Conservation (phyloP, 139 green algal species). For the Coelastrella sp. region DNA sequence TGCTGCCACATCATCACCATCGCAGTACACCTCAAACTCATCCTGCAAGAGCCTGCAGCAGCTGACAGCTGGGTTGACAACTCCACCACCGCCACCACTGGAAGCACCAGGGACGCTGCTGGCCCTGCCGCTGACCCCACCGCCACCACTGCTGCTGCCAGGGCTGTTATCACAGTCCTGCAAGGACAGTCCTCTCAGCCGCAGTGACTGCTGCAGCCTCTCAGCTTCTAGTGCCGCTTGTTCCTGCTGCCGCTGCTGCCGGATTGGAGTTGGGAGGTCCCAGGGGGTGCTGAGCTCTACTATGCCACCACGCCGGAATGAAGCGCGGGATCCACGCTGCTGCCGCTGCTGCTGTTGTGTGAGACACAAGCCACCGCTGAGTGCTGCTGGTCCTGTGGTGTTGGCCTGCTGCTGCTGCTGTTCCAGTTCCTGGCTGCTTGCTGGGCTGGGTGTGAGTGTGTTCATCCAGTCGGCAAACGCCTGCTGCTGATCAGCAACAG, state of each 20-base stretch:
- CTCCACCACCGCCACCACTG: background rate
- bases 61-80: background rate
- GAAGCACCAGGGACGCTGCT: background rate
- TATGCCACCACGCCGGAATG: background rate
- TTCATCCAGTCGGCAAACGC: constrained; percentile 30
- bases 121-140: background rate
- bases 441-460: constrained; percentile 36
- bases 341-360: background rate
- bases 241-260: constrained; percentile 25
- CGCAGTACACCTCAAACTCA: constrained; percentile 51
- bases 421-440: constrained; percentile 1
- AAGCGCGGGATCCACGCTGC: background rate
- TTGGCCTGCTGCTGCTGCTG: background rate
- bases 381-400: too few relatives aligned
- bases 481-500: constrained; percentile 19
- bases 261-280: constrained; percentile 15
- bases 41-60: constrained; percentile 40
- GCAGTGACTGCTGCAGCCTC: background rate
- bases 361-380: background rate
- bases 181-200: background rate
- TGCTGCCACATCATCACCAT: background rate
- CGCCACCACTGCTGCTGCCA: background rate
- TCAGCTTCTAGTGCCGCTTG: background rate
- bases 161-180: background rate
- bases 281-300: constrained; percentile 20